These are phyloP conservation scores for Ophiocytium majus DNA, from an alignment of 352 stramenopile genomes.

Conservation along the genomic window DNA sequence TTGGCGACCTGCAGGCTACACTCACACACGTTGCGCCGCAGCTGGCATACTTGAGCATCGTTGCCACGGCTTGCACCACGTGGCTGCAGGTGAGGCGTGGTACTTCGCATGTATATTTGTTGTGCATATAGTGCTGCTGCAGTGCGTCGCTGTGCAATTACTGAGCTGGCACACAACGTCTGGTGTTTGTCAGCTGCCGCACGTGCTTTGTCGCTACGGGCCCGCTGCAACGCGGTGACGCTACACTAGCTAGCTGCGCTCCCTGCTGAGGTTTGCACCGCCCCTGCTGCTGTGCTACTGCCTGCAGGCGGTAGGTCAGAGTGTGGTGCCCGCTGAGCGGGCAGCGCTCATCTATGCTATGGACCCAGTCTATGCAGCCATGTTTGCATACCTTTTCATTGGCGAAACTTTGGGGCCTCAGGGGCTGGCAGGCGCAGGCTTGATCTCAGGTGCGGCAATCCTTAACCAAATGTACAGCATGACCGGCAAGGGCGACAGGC, in stretches of 20 bases:
- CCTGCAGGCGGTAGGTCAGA: conserved; percentile 57
- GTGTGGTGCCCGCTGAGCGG: conserved; percentile 51
- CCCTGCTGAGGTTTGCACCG: no score
- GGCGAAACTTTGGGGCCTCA: conserved; percentile 53
- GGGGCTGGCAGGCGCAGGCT: conserved; percentile 46
- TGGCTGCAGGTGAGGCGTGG: conserved; percentile 38
- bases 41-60: conserved; percentile 47
- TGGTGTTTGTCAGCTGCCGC: no score
- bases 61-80: conserved; percentile 54
- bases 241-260: no score
- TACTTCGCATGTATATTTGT: no score
- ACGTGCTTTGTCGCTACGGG: no score
- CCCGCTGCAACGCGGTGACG: no score
- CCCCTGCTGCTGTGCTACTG: no score
- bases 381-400: conserved; percentile 56
- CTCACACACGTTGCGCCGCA: conserved; percentile 10
- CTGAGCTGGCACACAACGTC: no score
- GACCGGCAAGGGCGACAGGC: not conserved
- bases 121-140: no score
- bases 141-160: no score
- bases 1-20: not conserved
- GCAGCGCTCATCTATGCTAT: conserved; percentile 59
- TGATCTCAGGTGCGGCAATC: conserved; percentile 53
- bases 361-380: conserved; percentile 58
- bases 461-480: conserved; percentile 30